Percentiles rank a stretch among this genome's conserved stretches.
Conservation (phyloP, 306 rosid species). For the Rosa rugosa region DNA sequence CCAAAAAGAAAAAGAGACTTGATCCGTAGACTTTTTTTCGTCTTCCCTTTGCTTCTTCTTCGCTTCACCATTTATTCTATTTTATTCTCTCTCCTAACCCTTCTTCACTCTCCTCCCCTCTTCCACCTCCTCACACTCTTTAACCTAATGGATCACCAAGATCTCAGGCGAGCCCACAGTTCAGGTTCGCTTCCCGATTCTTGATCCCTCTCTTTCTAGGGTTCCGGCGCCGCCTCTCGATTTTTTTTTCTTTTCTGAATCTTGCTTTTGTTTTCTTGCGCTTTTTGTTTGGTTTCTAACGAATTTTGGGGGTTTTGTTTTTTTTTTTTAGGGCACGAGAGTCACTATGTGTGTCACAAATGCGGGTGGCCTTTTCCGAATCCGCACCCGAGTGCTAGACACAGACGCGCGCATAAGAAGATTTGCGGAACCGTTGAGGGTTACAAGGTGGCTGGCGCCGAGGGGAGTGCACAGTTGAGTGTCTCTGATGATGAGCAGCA, state of each 20-base stretch:
- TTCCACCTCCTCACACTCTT: not conserved
- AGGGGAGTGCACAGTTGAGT: slow-evolving; percentile 23
- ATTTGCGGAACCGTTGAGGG: slow-evolving; percentile 88
- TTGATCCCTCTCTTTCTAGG: not conserved
- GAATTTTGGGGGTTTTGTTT: not conserved
- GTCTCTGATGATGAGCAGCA: slow-evolving; percentile 56
- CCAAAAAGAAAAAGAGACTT: not conserved
- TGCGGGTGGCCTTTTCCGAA: slow-evolving; percentile 76
- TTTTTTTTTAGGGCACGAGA: slow-evolving; percentile 40
- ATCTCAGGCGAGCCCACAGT: slow-evolving; percentile 19
- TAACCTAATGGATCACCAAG: slow-evolving; percentile 35
- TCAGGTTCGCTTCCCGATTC: slow-evolving; percentile 13
- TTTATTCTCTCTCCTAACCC: not conserved
- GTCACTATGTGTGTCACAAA: slow-evolving; percentile 50
- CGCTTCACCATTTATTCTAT: not conserved
- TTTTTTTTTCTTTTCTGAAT: not conserved
- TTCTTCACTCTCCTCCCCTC: not conserved
- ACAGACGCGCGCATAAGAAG: slow-evolving; percentile 75
- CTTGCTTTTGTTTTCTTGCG: not conserved
- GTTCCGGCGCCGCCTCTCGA: not conserved
- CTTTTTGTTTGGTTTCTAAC: not conserved
- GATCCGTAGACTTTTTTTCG: not conserved
- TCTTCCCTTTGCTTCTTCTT: not conserved
- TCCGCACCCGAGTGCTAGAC: slow-evolving; percentile 67
- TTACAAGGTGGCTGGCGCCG: slow-evolving; percentile 35